These are phyloP conservation scores for Neurospora sp. DNA, from an alignment of 495 filamentous ascomycete species.

Conservation along the genomic window DNA sequence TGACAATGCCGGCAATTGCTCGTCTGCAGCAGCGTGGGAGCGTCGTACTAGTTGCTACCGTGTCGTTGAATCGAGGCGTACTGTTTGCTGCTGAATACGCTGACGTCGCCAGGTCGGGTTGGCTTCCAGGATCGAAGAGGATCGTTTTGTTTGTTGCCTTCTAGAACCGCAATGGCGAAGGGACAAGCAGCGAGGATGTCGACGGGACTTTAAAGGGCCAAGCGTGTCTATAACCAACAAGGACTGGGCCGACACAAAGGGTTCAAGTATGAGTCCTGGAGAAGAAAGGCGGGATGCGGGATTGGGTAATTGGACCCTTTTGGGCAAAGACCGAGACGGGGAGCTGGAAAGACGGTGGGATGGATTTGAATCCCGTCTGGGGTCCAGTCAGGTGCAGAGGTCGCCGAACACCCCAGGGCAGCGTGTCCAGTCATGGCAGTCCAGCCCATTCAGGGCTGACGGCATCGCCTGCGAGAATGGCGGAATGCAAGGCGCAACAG, in stretches of 20 bases:
- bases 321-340: neutral
- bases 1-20: neutral
- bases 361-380: neutral
- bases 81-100: neutral
- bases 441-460: slow-evolving; percentile 17
- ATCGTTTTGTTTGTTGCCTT: neutral
- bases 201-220: neutral
- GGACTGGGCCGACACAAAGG: neutral
- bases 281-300: neutral
- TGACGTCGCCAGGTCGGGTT: neutral
- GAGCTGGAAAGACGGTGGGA: slow-evolving; percentile 3
- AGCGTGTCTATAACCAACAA: neutral
- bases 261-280: neutral
- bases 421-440: slow-evolving; percentile 5
- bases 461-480: slow-evolving; percentile 20
- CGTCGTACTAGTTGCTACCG: neutral
- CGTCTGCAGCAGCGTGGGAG: slow-evolving; percentile 3
- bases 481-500: slow-evolving; percentile 9
- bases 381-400: neutral
- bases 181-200: neutral
- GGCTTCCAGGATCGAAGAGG: neutral
- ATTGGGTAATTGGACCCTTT: neutral
- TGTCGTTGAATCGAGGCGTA: neutral
- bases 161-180: neutral
- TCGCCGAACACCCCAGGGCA: neutral